Base-by-base conservation (phyloP, 805 yeast genomes). In the Isabelozyma heimii region DNA sequence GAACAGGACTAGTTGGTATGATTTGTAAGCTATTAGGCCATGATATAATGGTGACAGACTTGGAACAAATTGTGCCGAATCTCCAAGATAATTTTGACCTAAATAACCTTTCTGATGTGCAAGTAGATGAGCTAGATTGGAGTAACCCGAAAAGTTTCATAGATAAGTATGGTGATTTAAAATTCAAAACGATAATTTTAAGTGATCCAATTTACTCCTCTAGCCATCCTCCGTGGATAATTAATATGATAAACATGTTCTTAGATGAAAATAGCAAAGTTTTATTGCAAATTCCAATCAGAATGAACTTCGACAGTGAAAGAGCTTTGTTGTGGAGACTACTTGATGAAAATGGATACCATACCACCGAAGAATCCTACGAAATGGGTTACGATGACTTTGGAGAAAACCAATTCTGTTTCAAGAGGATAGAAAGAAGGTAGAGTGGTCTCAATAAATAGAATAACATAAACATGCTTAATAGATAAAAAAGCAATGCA, bases 1-100 rank as follows among this genome's bases (percentile, higher is more conserved):
- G 99, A 0, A 94, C 99, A 0, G 99, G 99, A 0, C 72, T 92
- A 13, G 86, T 85, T 3, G 97, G 98, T 0, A 86, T 94, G 35
- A 75, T 84, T 0, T 75, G 88, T 48, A 80, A 79, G 0, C 49
- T 73, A 8, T 57, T 85, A 5, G 90, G 90, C 0, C 66, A 62
- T 52, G 56, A 66, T 0, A 69, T 84, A 1, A 58, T 67, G 10
- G 63, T 90, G 20, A 91, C 98, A 0, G 99, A 92, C 63, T 69
- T 94, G 44, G 83, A 83, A 0, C 94, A 84, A 44, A 91, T 92
- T 40, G 75, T 87, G 0, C 80, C 81, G 0, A 92, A 94, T 58
- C 62, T 94, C 43, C 54, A 62, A 42, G 73, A 69, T 16, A 94
- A 92, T 55, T 70, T 85, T 3, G 63, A 66, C 1, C 47, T 76